Evolutionary conservation across 371 early-diverging fungal genomes (phyloP), one percentile per base, ranked within the genome.

Genomic region (Nematocida minor): DNA sequence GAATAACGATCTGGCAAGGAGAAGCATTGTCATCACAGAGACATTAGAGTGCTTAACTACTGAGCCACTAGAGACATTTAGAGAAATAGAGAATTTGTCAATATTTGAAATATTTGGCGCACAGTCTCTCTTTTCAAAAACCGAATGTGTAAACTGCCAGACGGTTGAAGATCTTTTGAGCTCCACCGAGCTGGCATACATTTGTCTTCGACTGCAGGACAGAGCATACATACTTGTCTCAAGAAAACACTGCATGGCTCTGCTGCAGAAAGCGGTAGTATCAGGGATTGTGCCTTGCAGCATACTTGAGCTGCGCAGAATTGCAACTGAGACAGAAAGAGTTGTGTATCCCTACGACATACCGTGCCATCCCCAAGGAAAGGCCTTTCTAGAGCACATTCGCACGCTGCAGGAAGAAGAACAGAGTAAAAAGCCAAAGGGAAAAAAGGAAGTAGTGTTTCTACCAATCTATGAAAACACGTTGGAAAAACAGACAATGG

Each of bases 201-300:
- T 68, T 18, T 41, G 14, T 25, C 34, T 47, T 29, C 32, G 27
- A 0, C 22, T 27, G 14, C 20, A 53, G 9, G 25, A 42, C 25
- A 60, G 34, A 18, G 11, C 51, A 27, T 25, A 66, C 47, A 22
- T 70, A 14, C 18, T 70, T 60, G 38, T 57, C 3, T 4, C 34
- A 7, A 14, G 57, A 27, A 55, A 31, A 20, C 25, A 27, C 25
- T 41, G 42, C 27, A 74, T 74, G 77, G 31, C 4, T 4, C 27
- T 74, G 22, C 53, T 63, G 63, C 63, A 74, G 48, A 74, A 74
- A 53, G 7, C n/a, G 34, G 54, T 74, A 9, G 46, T 40, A 53
- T 11, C 34, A 7, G 77, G 77, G 1, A 62, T 74, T 49, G 77
- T 74, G 1, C 77, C 77, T 4, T 51, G 63, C 40, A 64, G 77